Percentiles rank a stretch among this genome's conserved stretches.
Evolutionary conservation across 192 early-diverging fungal species (phyloP).

Genomic region (Coemansia sp.): DNA sequence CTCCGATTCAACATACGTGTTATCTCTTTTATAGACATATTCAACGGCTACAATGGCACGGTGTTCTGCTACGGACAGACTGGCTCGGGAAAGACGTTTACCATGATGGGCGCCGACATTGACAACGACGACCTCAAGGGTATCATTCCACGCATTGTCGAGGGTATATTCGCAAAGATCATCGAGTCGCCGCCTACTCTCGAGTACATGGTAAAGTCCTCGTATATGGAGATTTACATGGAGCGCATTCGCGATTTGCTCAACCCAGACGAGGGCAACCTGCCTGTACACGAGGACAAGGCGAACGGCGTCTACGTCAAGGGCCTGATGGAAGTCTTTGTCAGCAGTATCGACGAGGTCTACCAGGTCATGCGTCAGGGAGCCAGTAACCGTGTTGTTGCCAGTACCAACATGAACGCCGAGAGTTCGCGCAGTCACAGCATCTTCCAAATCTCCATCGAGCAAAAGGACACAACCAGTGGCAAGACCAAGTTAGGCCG

Average conservation of each 20-base stretch:
- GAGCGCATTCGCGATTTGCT: constrained; percentile 97
- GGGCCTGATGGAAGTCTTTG: constrained; percentile 95
- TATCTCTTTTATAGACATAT: constrained; percentile 67
- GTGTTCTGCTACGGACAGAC: constrained; percentile 99
- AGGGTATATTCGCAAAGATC: constrained; percentile 92
- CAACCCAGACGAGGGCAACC: constrained; percentile 78
- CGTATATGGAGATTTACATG: constrained; percentile 99
- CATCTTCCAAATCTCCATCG: constrained; percentile 96
- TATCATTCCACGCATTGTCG: constrained; percentile 95
- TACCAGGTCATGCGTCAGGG: constrained; percentile 98
- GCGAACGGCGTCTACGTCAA: constrained; percentile 97
- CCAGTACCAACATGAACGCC: constrained; percentile 97
- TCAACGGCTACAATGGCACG: constrained; percentile 97
- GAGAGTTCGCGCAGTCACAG: constrained; percentile 98
- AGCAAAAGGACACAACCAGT: constrained; percentile 87
- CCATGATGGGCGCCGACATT: constrained; percentile 97
- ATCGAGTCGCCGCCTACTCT: constrained; percentile 85
- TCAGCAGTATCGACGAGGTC: constrained; percentile 91
- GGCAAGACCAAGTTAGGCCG: constrained; percentile 91
- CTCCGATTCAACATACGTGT: neutral
- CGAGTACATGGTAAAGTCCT: constrained; percentile 98
- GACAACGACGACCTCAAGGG: constrained; percentile 89
- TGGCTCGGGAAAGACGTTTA: constrained; percentile 94
- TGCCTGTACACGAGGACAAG: constrained; percentile 98
- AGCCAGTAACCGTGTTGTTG: constrained; percentile 82